Percentiles rank a stretch among this genome's conserved stretches.
Conservation (phyloP, 768 basidiomycete genomes). For the Collybia sordida region DNA sequence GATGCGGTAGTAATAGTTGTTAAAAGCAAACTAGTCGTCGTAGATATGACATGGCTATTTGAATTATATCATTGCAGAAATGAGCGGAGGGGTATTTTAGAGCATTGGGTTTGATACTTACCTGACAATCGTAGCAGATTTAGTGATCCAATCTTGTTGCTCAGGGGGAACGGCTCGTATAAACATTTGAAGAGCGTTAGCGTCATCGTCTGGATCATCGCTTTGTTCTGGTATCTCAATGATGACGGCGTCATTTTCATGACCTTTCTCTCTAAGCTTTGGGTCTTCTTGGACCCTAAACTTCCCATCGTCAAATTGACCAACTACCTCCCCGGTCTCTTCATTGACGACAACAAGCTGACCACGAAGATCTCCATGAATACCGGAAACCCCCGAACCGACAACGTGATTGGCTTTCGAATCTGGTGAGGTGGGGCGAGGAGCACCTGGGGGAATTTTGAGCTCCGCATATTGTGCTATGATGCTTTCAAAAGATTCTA, state of each 20-base stretch:
- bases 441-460: constrained; percentile 18
- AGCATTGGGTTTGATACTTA: constrained; percentile 24
- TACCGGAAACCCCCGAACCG: constrained; percentile 12
- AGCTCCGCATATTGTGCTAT: constrained; percentile 64
- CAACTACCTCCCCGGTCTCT: constrained; percentile 68
- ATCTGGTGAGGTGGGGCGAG: constrained; percentile 1
- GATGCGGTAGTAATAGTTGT: constrained; percentile 64
- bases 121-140: constrained; percentile 64
- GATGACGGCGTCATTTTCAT: constrained; percentile 65
- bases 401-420: constrained; percentile 5
- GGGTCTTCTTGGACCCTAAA: constrained; percentile 61
- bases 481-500: constrained; percentile 66
- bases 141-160: constrained; percentile 69
- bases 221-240: constrained; percentile 62
- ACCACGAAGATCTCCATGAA: constrained; percentile 42
- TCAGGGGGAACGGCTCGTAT: constrained; percentile 64
- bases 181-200: constrained; percentile 49
- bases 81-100: background rate
- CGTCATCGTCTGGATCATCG: constrained; percentile 33
- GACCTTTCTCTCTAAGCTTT: constrained; percentile 44
- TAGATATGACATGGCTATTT: constrained; percentile 63
- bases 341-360: constrained; percentile 73
- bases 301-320: constrained; percentile 55
- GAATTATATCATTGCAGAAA: background rate
- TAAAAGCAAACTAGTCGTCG: constrained; percentile 61